These are phyloP conservation scores for Oryza officinalis DNA, from an alignment of 176 grass and related monocot genomes.

Conservation along the genomic window DNA sequence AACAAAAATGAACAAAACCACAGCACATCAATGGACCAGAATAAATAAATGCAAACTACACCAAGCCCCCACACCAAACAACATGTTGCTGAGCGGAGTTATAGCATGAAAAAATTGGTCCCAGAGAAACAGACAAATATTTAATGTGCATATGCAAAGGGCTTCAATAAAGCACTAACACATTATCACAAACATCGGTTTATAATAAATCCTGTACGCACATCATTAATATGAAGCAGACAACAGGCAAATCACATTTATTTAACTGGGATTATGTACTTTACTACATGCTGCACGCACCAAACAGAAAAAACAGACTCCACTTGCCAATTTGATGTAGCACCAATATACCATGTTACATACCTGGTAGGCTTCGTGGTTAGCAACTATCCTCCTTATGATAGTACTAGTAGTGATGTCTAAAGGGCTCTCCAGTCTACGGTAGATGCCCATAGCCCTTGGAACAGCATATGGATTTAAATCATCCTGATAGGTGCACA, in stretches of 20 bases:
- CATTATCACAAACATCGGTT: conserved; percentile 28
- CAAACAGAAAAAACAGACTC: conserved; percentile 4
- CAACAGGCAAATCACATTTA: conserved; percentile 7
- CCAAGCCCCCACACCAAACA: conserved; percentile 17
- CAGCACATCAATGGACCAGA: conserved; percentile 34
- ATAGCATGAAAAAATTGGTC: conserved; percentile 29
- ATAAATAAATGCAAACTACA: conserved; percentile 32
- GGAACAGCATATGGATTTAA: conserved; percentile 87
- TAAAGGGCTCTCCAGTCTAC: conserved; percentile 71
- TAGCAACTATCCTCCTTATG: conserved; percentile 93
- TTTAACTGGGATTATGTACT: conserved; percentile 8
- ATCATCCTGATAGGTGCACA: conserved; percentile 58
- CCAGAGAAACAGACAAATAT: background rate
- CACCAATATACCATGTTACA: background rate
- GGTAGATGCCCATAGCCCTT: conserved; percentile 77
- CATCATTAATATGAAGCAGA: conserved; percentile 26
- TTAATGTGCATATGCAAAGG: conserved; percentile 22
- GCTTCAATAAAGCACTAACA: conserved; percentile 11
- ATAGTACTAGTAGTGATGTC: conserved; percentile 96
- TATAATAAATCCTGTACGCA: conserved; percentile 11
- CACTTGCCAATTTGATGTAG: background rate
- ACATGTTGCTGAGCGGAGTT: background rate
- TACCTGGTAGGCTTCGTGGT: conserved; percentile 98
- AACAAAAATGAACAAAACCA: conserved; percentile 25
- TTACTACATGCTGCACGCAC: background rate